These are phyloP conservation scores for Paxillus rubicundulus DNA, from an alignment of 768 basidiomycete genomes.

Conservation along the genomic window DNA sequence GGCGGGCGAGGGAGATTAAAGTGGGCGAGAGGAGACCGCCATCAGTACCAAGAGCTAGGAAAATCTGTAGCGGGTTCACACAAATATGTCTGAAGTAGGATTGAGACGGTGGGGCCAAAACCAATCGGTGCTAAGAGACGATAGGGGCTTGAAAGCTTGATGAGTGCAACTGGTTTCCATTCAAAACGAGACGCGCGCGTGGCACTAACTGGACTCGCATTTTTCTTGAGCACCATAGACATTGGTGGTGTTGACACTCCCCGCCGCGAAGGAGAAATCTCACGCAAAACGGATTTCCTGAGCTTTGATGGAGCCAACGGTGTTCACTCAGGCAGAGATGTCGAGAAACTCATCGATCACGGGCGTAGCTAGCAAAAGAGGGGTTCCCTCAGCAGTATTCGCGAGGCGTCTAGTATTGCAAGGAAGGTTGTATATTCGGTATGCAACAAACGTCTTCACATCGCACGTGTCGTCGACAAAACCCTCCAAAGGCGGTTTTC, in stretches of 20 bases:
- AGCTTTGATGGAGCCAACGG: conserved; percentile 16
- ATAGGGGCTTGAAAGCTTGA: conserved; percentile 12
- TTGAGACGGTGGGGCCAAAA: background rate
- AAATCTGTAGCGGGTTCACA: background rate
- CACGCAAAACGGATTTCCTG: conserved; percentile 11
- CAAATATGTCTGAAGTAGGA: background rate
- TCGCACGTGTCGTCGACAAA: conserved; percentile 7
- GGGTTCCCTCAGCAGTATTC: background rate
- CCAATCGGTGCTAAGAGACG: no score
- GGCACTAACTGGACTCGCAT: conserved; percentile 4
- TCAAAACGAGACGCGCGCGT: conserved; percentile 15
- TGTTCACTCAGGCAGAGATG: conserved; percentile 21
- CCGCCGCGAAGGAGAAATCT: conserved; percentile 22
- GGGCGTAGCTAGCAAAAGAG: conserved; percentile 16
- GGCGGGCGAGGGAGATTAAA: conserved; percentile 13
- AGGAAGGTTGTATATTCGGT: no score
- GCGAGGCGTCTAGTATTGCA: background rate
- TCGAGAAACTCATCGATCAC: conserved; percentile 22
- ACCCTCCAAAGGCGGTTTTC: conserved; percentile 60
- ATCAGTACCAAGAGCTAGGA: conserved; percentile 3
- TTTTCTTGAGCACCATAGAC: conserved; percentile 33
- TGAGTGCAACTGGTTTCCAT: conserved; percentile 25
- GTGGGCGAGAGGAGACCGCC: conserved; percentile 11
- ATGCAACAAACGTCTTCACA: background rate
- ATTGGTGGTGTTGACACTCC: conserved; percentile 26